Base-by-base conservation (phyloP, 495 filamentous ascomycete species). In the Filosporella fistucella region DNA sequence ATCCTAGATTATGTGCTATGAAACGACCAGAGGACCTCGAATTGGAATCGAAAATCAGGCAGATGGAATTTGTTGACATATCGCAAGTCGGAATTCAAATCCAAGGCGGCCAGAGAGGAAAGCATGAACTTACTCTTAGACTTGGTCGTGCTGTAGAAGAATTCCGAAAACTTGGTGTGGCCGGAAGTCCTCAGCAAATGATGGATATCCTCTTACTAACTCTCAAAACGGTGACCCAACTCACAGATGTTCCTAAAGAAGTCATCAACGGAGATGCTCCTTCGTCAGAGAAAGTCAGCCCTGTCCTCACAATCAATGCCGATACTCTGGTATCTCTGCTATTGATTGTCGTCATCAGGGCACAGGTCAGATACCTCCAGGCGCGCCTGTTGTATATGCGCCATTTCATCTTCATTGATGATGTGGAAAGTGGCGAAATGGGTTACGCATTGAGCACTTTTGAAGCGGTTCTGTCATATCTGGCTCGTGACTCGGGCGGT, bases 361-460 rank as follows among this genome's bases (percentile, higher is more conserved):
- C 90, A 29, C 87, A 95, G 56, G 81, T 95, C 12, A 82, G 87
- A 38, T 83, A 95, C 68, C 74, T 97, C 18, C 86, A 95, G 56
- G 90, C 94, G 17, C 76, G 91, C 13, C 63, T 97, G 34, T 69
- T 86, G 24, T 97, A 96, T 61, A 95, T 99, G 81, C 85, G 89
- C 43, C 85, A 93, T 49, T 99, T 96, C 55, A 88, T 95, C 58
- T 97, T 95, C 62, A 87, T 93, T 29, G 91, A 96, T 52, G 94
- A 97, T 71, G 90, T 97, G 11, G 94, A 99, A 45, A 91, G 82
- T 59, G 94, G 94, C 25, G 94, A 99, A 68, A 86, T 91, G 71
- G 94, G 94, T 20, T 99, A 99, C 67, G 89, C 95, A 5, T 68
- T 99, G 25, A 97, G 91, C 60, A 99, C 94, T 0, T 86, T 96